Conservation (phyloP, 768 basidiomycete genomes). For the Suillus ampliporus region DNA sequence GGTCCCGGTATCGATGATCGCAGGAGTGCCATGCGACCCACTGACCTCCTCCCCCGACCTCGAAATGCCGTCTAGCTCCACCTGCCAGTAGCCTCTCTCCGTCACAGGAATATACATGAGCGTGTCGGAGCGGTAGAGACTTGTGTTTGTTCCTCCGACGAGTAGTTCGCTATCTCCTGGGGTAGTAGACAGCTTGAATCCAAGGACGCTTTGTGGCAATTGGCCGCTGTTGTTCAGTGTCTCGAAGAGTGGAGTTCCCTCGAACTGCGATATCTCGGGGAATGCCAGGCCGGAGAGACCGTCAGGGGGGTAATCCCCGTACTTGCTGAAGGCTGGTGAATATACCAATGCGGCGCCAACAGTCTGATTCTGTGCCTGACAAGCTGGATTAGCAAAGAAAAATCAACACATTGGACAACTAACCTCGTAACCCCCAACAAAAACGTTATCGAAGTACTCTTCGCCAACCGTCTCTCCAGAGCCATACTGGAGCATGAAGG, state of each 20-base stretch:
- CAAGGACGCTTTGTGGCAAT: slow-evolving; percentile 36
- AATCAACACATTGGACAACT: slow-evolving; percentile 8
- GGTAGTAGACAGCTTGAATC: slow-evolving; percentile 49
- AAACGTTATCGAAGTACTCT: slow-evolving; percentile 43
- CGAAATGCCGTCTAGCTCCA: slow-evolving; percentile 27
- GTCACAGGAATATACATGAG: slow-evolving; percentile 42
- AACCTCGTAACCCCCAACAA: slow-evolving; percentile 38
- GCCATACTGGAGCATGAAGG: slow-evolving; percentile 42
- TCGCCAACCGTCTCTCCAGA: slow-evolving; percentile 40
- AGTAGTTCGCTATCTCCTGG: slow-evolving; percentile 21
- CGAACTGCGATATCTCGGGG: slow-evolving; percentile 40
- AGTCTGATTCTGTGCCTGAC: slow-evolving; percentile 38
- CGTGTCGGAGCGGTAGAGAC: slow-evolving; percentile 19
- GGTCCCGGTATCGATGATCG: slow-evolving; percentile 41
- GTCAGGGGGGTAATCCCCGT: slow-evolving; percentile 31
- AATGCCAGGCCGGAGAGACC: slow-evolving; percentile 50
- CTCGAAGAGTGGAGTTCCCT: slow-evolving; percentile 42
- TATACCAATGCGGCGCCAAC: slow-evolving; percentile 44
- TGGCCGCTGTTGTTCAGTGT: slow-evolving; percentile 41
- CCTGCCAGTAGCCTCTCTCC: slow-evolving; percentile 41
- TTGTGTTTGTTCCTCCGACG: slow-evolving; percentile 44
- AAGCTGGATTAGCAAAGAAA: slow-evolving; percentile 3
- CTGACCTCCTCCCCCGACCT: neutral
- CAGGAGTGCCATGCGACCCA: slow-evolving; percentile 4
- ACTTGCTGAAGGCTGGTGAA: slow-evolving; percentile 30